phyloP scores from a whole-genome alignment of 2,329 filamentous ascomycete species.

The Fusarium liriodendri region DNA sequence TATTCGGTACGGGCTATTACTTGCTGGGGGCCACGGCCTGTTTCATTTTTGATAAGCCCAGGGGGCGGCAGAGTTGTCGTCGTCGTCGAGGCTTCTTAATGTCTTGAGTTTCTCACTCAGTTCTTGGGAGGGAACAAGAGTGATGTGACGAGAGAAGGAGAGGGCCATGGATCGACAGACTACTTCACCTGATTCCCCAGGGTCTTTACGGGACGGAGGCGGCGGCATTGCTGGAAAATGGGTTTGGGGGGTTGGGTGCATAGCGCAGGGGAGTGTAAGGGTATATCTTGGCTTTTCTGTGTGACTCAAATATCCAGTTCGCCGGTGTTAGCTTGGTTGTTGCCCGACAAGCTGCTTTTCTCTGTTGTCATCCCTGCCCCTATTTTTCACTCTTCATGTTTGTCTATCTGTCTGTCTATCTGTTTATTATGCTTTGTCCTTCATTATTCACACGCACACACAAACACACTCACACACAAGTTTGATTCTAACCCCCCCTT shows the following conservation, averaged over 20 bases:
- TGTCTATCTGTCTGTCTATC: slow-evolving; percentile 13
- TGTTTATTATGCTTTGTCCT: slow-evolving; percentile 15
- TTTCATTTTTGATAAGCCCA: slow-evolving; percentile 49
- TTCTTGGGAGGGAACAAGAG: neutral
- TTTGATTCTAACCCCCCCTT: slow-evolving; percentile 15
- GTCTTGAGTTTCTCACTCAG: neutral
- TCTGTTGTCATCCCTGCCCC: slow-evolving; percentile 38
- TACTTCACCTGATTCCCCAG: neutral
- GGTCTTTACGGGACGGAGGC: slow-evolving; percentile 41
- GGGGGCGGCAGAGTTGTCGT: slow-evolving; percentile 8
- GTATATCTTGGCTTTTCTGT: slow-evolving; percentile 53
- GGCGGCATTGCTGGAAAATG: slow-evolving; percentile 57
- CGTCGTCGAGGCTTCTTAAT: slow-evolving; percentile 8
- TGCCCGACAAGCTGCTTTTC: slow-evolving; percentile 41
- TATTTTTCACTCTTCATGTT: slow-evolving; percentile 27
- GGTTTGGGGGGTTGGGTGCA: slow-evolving; percentile 53
- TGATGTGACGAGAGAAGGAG: neutral
- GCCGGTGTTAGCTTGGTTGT: slow-evolving; percentile 39
- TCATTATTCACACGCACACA: neutral
- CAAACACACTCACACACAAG: neutral
- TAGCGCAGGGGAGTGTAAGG: slow-evolving; percentile 58
- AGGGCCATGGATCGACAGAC: neutral
- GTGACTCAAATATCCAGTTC: slow-evolving; percentile 49
- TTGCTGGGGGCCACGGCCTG: slow-evolving; percentile 44
- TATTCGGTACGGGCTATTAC: slow-evolving; percentile 47